Base-by-base conservation (phyloP, 2,329 filamentous ascomycete genomes). In the Magnaporthales sp. region DNA sequence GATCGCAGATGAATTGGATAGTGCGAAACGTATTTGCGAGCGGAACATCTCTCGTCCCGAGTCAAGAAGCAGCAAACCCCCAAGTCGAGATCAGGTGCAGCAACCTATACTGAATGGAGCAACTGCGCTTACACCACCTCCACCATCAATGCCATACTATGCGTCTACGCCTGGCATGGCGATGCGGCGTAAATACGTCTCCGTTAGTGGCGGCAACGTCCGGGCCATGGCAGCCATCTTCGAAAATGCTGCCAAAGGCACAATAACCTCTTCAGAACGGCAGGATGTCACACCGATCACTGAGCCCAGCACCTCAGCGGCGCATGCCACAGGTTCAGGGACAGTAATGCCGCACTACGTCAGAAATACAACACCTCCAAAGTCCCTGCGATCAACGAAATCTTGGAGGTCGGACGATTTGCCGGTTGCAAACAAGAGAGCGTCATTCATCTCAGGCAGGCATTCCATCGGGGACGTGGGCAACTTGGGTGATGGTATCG, bases 221-320 rank as follows among this genome's bases (percentile, higher is more conserved):
- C 82, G 75, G 69, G 81, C 81, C 2, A 84, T 86, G 77, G 79
- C 83, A 4, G 83, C 83, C 46, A 77, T 80, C 71, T 85, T 85
- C 71, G 81, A 86, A 68, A 78, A 70, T 56, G 74, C 73, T 6
- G 70, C 70, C 13, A 66, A 66, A 56, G 64, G 61, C 15, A 24
- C 27, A 27, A 51, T 10, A 30, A 24, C 30, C 11, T 63, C 27
- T 15, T 8, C 29, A 38, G 61, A 22, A 22, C 61, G 61, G 11
- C 61, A 63, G 61, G 24, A 60, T 29, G 29, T 24, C 9, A 13
- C 56, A 27, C 22, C 15, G 22, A 10, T 24, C 8, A 15, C 26
- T 60, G 56, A 60, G 22, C 26, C n/a, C 56, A 29, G 29, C 22
- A 26, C 56, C 22, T 24, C 8, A 15, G 56, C 26, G 26, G 11